phyloP scores from a whole-genome alignment of 176 grass and related monocot genomes.

The Oryza officinalis region DNA sequence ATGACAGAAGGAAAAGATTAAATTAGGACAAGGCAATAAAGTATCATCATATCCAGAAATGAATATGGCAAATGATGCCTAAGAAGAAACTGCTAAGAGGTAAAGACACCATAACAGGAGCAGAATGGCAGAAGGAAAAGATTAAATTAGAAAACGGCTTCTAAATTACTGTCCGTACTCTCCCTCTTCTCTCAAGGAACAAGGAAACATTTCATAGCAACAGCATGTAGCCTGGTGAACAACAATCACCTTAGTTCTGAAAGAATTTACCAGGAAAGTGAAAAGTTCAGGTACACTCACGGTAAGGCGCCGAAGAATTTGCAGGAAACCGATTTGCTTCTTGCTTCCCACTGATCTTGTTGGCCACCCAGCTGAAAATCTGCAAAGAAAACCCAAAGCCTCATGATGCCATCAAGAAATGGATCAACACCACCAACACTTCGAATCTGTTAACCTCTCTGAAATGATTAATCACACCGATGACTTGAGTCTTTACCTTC shows the following conservation, averaged over 20 bases:
- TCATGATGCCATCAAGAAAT: not conserved
- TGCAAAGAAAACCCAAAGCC: constrained; percentile 18
- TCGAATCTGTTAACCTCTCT: not conserved
- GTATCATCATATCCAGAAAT: not conserved
- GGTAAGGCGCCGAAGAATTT: constrained; percentile 12
- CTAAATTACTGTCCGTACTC: not conserved
- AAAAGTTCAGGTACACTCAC: constrained; percentile 41
- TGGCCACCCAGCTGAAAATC: constrained; percentile 75
- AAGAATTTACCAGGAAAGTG: not conserved
- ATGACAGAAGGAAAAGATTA: not conserved
- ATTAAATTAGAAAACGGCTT: constrained; percentile 15
- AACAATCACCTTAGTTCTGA: not conserved
- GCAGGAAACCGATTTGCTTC: constrained; percentile 35
- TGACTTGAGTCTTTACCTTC: constrained; percentile 33
- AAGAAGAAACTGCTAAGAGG: not conserved
- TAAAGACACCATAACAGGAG: not conserved
- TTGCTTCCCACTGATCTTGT: constrained; percentile 62
- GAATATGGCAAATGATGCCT: not conserved
- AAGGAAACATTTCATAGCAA: not conserved
- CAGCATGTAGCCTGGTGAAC: not conserved
- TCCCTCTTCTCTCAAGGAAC: not conserved
- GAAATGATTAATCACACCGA: not conserved
- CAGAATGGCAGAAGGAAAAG: not conserved
- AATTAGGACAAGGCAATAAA: not conserved
- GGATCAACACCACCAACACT: not conserved